phyloP scores from a whole-genome alignment of 306 rosid species.

The Vicia faba region DNA sequence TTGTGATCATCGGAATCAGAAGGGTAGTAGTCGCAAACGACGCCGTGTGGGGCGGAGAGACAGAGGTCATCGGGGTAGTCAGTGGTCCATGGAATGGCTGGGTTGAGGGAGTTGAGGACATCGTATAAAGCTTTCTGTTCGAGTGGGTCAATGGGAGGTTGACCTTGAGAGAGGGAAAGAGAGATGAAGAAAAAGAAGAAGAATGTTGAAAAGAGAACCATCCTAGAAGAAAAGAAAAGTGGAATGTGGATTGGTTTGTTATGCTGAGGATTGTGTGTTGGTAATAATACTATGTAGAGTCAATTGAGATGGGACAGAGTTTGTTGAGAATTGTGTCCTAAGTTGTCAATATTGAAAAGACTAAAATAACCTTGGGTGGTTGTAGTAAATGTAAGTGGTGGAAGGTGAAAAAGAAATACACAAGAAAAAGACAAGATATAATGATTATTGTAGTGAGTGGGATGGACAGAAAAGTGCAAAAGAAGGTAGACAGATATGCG shows the following conservation, averaged over 20 bases:
- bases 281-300: not conserved
- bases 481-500: too few relatives aligned
- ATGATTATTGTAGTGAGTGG: too few relatives aligned
- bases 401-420: too few relatives aligned
- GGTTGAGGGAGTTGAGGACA: constrained; percentile 66
- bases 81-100: constrained; percentile 63
- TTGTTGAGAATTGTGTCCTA: not conserved
- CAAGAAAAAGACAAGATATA: too few relatives aligned
- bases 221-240: not conserved
- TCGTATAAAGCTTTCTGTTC: constrained; percentile 56
- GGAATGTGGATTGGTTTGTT: not conserved
- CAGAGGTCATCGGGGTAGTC: constrained; percentile 70
- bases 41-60: constrained; percentile 67
- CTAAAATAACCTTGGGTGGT: too few relatives aligned
- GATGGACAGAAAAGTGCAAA: too few relatives aligned
- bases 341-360: too few relatives aligned
- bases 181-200: not conserved
- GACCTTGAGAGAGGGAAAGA: constrained; percentile 45
- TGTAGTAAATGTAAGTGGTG: too few relatives aligned
- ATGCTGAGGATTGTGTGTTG: not conserved
- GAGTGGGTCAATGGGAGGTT: constrained; percentile 40
- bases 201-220: constrained; percentile 37
- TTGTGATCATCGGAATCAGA: not conserved
- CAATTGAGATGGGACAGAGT: constrained; percentile 7
- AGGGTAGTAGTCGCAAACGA: constrained; percentile 56